These are phyloP conservation scores for Annulohypoxylon nitens DNA, from an alignment of 495 filamentous ascomycete genomes.

Conservation along the genomic window DNA sequence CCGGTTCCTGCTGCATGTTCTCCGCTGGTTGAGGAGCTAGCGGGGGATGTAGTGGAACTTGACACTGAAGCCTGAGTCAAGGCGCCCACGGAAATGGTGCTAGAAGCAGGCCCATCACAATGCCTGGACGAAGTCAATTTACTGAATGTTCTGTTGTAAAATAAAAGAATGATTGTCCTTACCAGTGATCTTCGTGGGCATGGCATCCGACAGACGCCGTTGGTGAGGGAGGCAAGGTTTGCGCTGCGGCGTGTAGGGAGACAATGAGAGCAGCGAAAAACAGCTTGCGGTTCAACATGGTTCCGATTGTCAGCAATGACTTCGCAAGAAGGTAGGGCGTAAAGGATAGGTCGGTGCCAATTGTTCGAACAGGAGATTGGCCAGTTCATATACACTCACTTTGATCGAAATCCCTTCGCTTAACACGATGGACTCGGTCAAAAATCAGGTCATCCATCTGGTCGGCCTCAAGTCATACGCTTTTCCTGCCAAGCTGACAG, in stretches of 20 bases:
- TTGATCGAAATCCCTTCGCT: too few relatives aligned
- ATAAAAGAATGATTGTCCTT: background rate
- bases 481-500: conserved; percentile 11
- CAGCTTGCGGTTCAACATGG: conserved; percentile 17
- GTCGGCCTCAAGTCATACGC: background rate
- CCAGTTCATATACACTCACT: too few relatives aligned
- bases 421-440: background rate
- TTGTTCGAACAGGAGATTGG: background rate
- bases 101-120: conserved; percentile 51
- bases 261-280: conserved; percentile 32
- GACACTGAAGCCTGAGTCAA: conserved; percentile 44
- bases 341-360: background rate
- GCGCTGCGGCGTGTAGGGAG: conserved; percentile 39
- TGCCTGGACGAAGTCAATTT: conserved; percentile 42
- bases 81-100: conserved; percentile 10
- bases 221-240: conserved; percentile 51
- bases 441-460: background rate
- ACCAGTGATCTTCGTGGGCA: conserved; percentile 57
- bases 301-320: background rate
- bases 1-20: conserved; percentile 26
- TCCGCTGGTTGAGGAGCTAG: conserved; percentile 26
- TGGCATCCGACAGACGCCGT: conserved; percentile 56
- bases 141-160: background rate
- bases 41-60: conserved; percentile 52
- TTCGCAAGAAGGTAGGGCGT: background rate